These are phyloP conservation scores for Neurospora sp. DNA, from an alignment of 495 filamentous ascomycete genomes.

Conservation along the genomic window DNA sequence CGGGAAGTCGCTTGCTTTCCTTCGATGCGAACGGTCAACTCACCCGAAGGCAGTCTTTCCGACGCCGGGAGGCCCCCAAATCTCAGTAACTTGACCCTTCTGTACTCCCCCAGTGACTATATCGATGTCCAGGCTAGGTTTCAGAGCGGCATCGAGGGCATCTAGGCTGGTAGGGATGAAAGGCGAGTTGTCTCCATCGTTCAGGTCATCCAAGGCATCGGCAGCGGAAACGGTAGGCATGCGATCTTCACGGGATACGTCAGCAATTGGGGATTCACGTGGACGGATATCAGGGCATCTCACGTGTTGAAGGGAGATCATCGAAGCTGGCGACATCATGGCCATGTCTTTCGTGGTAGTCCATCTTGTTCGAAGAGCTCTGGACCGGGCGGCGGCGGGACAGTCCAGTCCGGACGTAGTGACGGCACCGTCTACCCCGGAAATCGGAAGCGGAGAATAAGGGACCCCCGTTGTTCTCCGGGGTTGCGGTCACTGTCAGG, in stretches of 20 bases:
- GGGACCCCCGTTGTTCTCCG: not conserved
- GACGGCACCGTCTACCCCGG: not conserved
- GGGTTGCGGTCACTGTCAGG: not conserved
- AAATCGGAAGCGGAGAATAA: not conserved
- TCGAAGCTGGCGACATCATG: slow-evolving; percentile 35
- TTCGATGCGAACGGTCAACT: not conserved
- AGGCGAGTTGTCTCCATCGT: slow-evolving; percentile 27
- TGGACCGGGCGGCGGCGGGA: not conserved
- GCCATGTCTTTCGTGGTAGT: slow-evolving; percentile 35
- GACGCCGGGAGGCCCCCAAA: slow-evolving; percentile 79
- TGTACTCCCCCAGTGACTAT: slow-evolving; percentile 44
- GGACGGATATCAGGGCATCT: slow-evolving; percentile 1
- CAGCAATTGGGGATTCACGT: not conserved
- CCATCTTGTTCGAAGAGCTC: slow-evolving; percentile 15
- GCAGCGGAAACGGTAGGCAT: slow-evolving; percentile 84
- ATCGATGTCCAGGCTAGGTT: slow-evolving; percentile 11
- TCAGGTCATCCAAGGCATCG: slow-evolving; percentile 61
- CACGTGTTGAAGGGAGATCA: slow-evolving; percentile 31
- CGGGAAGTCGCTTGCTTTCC: not conserved
- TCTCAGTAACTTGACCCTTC: slow-evolving; percentile 73
- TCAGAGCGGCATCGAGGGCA: slow-evolving; percentile 42
- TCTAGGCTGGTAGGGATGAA: slow-evolving; percentile 58
- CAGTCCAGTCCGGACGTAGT: not conserved
- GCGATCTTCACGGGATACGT: slow-evolving; percentile 44
- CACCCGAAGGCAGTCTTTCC: slow-evolving; percentile 85